Evolutionary conservation across 129 eudicot species (phyloP).

Genomic region (Gnaphalium uliginosum): DNA sequence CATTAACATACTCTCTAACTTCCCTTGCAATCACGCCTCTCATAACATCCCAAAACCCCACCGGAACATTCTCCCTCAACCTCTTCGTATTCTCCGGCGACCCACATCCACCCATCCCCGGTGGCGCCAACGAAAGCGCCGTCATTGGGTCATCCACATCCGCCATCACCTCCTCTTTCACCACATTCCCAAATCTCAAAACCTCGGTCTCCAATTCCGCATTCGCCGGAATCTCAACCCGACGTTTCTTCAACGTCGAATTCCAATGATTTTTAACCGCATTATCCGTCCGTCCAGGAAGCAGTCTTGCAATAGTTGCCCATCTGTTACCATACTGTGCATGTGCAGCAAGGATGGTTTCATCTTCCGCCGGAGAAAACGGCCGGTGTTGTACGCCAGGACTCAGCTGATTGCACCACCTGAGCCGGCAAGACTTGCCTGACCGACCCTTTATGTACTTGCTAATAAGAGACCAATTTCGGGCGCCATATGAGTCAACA

Average conservation of each 20-base stretch:
- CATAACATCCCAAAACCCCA: constrained; percentile 59
- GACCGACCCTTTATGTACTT: constrained; percentile 75
- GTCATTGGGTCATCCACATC: constrained; percentile 59
- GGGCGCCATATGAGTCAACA: constrained; percentile 61
- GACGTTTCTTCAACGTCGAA: constrained; percentile 51
- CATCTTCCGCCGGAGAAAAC: constrained; percentile 63
- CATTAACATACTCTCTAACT: constrained; percentile 62
- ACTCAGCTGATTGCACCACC: constrained; percentile 93
- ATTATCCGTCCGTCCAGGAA: constrained; percentile 81
- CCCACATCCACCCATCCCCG: constrained; percentile 52
- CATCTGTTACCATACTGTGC: constrained; percentile 69
- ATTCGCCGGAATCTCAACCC: neutral
- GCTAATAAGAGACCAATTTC: constrained; percentile 81
- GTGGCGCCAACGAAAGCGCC: constrained; percentile 57
- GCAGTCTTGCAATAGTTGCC: constrained; percentile 79
- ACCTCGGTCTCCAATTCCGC: neutral
- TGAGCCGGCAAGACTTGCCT: constrained; percentile 72
- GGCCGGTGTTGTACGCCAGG: constrained; percentile 79
- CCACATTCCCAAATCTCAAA: constrained; percentile 9
- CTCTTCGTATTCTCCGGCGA: constrained; percentile 30
- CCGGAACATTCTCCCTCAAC: constrained; percentile 34
- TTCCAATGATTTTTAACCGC: constrained; percentile 94
- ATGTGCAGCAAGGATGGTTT: constrained; percentile 59
- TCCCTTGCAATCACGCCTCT: constrained; percentile 68
- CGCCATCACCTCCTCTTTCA: neutral